Percentiles rank a stretch among this genome's conserved stretches.
These are phyloP conservation scores for Plenodomus tracheiphilus DNA, from an alignment of 2,329 filamentous ascomycete species.

Conservation along the genomic window DNA sequence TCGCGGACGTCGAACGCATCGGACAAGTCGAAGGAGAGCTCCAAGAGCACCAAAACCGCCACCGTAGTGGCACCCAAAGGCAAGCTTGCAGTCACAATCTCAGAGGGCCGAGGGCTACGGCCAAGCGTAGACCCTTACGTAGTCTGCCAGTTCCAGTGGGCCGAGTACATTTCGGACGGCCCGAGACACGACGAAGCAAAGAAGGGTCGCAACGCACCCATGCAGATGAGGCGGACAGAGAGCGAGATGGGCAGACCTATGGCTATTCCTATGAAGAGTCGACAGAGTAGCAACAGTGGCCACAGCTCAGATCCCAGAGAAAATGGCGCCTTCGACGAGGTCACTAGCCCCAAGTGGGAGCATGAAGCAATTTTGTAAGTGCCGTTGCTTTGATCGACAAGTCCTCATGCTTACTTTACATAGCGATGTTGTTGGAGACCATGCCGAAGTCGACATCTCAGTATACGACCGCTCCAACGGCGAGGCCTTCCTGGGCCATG, in stretches of 20 bases:
- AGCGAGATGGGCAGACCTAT: conserved; percentile 84
- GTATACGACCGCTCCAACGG: conserved; percentile 86
- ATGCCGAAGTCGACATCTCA: conserved; percentile 88
- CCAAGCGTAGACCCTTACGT: conserved; percentile 90
- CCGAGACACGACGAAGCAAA: conserved; percentile 64
- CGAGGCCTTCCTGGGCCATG: conserved; percentile 89
- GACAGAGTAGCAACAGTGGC: conserved; percentile 96
- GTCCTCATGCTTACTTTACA: conserved; percentile 23
- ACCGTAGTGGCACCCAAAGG: conserved; percentile 76
- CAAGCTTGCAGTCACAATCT: conserved; percentile 86
- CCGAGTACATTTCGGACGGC: conserved; percentile 91
- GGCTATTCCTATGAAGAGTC: conserved; percentile 95
- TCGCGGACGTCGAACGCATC: conserved; percentile 56
- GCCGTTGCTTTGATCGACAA: not conserved
- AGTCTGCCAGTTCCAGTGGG: conserved; percentile 94
- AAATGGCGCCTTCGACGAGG: conserved; percentile 61
- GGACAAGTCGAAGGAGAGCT: conserved; percentile 43
- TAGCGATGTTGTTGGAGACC: conserved; percentile 90
- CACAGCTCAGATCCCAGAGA: conserved; percentile 59
- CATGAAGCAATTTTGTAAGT: conserved; percentile 93
- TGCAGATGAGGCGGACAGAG: conserved; percentile 65
- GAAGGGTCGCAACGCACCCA: conserved; percentile 45
- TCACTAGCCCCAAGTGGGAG: conserved; percentile 92
- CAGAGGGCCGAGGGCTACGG: conserved; percentile 79
- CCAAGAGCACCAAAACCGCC: conserved; percentile 42